These are phyloP conservation scores for Botryosphaeria agaves DNA, from an alignment of 2,329 filamentous ascomycete genomes.

Conservation along the genomic window DNA sequence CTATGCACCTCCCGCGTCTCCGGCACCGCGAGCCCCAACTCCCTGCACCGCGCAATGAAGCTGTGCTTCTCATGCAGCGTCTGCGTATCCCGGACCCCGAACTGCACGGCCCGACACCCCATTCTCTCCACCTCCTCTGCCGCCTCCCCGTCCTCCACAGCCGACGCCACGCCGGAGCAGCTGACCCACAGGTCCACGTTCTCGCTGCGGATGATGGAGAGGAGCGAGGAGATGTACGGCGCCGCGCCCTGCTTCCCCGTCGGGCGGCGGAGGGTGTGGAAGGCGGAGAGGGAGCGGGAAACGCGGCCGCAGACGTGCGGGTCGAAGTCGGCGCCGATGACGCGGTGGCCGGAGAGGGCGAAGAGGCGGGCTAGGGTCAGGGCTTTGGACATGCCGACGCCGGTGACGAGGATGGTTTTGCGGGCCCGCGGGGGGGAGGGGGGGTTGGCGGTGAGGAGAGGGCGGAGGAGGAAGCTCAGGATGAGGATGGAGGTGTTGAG, in stretches of 20 bases:
- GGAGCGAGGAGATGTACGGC: conserved; percentile 37
- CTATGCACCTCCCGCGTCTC: conserved; percentile 34
- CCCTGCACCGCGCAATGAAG: conserved; percentile 42
- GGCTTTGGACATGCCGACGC: conserved; percentile 56
- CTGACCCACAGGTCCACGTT: conserved; percentile 55
- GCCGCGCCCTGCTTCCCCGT: conserved; percentile 17
- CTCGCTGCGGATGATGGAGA: conserved; percentile 42
- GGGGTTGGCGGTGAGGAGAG: conserved; percentile 11
- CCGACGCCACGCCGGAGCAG: conserved; percentile 50
- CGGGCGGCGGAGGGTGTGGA: conserved; percentile 30
- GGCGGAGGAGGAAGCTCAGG: conserved; percentile 15
- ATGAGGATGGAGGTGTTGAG: conserved; percentile 28
- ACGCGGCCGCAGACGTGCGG: conserved; percentile 32
- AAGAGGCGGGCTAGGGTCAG: conserved; percentile 49
- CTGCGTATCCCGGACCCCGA: conserved; percentile 36
- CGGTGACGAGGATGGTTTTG: conserved; percentile 51
- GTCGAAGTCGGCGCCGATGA: conserved; percentile 53
- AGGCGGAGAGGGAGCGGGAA: conserved; percentile 37
- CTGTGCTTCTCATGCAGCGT: conserved; percentile 46
- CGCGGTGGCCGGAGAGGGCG: conserved; percentile 45
- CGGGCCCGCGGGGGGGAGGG: conserved; percentile 9
- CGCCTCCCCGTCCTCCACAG: conserved; percentile 48
- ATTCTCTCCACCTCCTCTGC: conserved; percentile 45
- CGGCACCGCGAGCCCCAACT: conserved; percentile 31
- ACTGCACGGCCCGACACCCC: conserved; percentile 44